phyloP scores from a whole-genome alignment of 1,284 basidiomycete genomes.

The Ustilago esculenta region DNA sequence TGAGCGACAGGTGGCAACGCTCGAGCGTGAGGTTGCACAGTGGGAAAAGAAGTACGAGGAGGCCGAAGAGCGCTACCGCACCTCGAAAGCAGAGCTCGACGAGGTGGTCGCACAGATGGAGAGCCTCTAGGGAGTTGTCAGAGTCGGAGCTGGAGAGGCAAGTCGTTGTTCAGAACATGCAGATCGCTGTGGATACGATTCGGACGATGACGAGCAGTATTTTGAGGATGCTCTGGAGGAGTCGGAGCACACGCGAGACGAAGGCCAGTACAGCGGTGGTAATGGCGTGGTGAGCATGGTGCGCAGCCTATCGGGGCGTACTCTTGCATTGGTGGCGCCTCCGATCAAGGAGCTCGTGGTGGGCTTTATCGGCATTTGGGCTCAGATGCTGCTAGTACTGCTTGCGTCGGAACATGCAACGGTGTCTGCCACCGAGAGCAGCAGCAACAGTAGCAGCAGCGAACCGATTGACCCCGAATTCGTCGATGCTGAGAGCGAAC shows the following conservation, averaged over 20 bases:
- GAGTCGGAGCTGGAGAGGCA: slow-evolving; percentile 20
- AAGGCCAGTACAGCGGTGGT: neutral
- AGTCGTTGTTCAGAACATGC: neutral
- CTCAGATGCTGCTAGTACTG: slow-evolving; percentile 20
- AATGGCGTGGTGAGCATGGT: slow-evolving; percentile 9
- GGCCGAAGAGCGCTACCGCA: slow-evolving; percentile 77
- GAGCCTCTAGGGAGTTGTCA: slow-evolving; percentile 71
- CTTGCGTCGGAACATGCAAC: slow-evolving; percentile 4
- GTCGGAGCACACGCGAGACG: neutral
- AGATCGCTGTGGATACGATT: neutral
- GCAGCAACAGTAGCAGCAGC: neutral
- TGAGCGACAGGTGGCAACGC: slow-evolving; percentile 86
- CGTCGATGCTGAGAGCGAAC: slow-evolving; percentile 11
- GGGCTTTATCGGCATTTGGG: slow-evolving; percentile 25
- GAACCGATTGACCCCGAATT: neutral
- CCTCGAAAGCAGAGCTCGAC: slow-evolving; percentile 84
- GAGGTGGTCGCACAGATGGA: slow-evolving; percentile 86
- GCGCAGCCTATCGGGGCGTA: slow-evolving; percentile 25
- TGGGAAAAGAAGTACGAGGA: slow-evolving; percentile 98
- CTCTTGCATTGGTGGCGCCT: slow-evolving; percentile 13
- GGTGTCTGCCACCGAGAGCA: neutral
- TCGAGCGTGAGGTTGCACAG: slow-evolving; percentile 88
- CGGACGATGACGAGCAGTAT: slow-evolving; percentile 4
- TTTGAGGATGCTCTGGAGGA: slow-evolving; percentile 15
- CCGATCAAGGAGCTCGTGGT: slow-evolving; percentile 14